phyloP scores from a whole-genome alignment of 2,329 filamentous ascomycete species.

The Paecilomyces sp. region DNA sequence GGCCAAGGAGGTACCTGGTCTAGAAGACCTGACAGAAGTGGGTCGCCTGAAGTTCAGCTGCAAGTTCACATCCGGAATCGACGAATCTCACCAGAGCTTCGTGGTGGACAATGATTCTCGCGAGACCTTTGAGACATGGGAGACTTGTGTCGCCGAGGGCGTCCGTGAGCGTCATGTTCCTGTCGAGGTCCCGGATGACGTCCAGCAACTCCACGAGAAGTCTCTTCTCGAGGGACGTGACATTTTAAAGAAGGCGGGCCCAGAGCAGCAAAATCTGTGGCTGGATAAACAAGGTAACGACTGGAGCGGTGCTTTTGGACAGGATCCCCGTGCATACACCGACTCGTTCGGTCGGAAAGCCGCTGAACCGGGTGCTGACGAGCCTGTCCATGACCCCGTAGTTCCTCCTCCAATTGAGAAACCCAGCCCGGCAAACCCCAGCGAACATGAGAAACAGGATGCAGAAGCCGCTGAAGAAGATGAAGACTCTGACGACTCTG shows the following conservation, averaged over 20 bases:
- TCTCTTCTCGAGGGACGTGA: constrained; percentile 75
- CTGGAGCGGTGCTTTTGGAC: constrained; percentile 79
- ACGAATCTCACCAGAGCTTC: constrained; percentile 76
- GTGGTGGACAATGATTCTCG: constrained; percentile 80
- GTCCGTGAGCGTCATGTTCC: constrained; percentile 65
- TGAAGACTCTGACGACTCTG: constrained; percentile 7
- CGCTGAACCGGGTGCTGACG: constrained; percentile 49
- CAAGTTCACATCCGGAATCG: constrained; percentile 83
- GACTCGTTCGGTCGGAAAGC: constrained; percentile 47
- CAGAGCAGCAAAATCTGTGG: constrained; percentile 66
- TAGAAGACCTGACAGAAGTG: constrained; percentile 69
- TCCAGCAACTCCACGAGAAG: constrained; percentile 72
- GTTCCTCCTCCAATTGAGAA: constrained; percentile 34
- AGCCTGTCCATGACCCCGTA: constrained; percentile 46
- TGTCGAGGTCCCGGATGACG: constrained; percentile 63
- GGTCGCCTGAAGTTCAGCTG: constrained; percentile 74
- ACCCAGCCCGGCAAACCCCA: not conserved
- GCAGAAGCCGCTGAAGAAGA: constrained; percentile 9
- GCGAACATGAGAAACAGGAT: not conserved
- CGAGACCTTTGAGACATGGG: constrained; percentile 92
- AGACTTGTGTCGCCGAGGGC: constrained; percentile 82
- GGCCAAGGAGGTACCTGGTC: constrained; percentile 56
- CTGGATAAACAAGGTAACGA: constrained; percentile 71
- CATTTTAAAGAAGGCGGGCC: constrained; percentile 62
- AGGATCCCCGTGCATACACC: constrained; percentile 60